phyloP scores from a whole-genome alignment of 176 grass and related monocot genomes.

The Dactylis glomerata region DNA sequence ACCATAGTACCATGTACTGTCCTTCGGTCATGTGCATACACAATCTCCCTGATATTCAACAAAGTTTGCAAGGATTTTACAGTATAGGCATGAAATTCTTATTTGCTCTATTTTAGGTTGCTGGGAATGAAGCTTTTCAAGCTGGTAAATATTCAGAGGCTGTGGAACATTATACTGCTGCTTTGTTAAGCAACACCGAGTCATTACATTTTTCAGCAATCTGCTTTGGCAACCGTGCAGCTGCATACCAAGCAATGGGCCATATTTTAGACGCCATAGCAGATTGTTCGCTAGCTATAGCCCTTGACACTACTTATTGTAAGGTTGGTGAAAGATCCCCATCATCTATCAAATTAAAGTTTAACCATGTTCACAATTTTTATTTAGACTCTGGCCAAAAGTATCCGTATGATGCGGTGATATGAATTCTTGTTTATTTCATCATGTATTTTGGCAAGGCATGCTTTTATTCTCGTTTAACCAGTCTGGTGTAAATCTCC shows the following conservation, averaged over 20 bases:
- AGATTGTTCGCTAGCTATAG: constrained; percentile 86
- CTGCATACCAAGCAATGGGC: constrained; percentile 77
- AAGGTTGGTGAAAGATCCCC: constrained; percentile 59
- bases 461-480: constrained; percentile 7
- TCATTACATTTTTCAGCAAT: constrained; percentile 67
- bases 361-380: neutral
- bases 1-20: neutral
- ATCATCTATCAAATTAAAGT: constrained; percentile 10
- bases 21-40: constrained; percentile 14
- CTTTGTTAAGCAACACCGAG: constrained; percentile 61
- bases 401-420: neutral
- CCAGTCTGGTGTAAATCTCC: neutral
- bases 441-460: constrained; percentile 11
- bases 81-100: constrained; percentile 7
- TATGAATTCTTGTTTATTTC: constrained; percentile 15
- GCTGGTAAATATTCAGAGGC: constrained; percentile 74
- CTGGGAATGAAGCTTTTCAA: constrained; percentile 91
- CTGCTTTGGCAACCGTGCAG: constrained; percentile 86
- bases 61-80: constrained; percentile 7
- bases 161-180: constrained; percentile 77
- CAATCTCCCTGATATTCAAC: neutral
- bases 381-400: constrained; percentile 6
- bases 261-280: constrained; percentile 90
- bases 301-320: constrained; percentile 60
- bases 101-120: constrained; percentile 51